Base-by-base conservation (phyloP, 2,329 filamentous ascomycete genomes). In the Colletotrichum sidae region DNA sequence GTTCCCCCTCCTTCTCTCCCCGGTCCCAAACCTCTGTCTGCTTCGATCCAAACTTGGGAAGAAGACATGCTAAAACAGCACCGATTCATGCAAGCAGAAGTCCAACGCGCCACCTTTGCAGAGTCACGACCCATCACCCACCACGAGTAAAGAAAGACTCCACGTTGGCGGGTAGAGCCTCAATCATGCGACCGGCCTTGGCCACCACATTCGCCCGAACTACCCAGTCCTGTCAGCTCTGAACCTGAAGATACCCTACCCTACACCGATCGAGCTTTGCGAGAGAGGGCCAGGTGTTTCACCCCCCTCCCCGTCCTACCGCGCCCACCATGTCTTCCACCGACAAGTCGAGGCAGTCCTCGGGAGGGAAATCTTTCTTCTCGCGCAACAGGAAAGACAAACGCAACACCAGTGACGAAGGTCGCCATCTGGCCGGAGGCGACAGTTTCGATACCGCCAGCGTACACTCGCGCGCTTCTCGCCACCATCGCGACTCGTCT, bases 291-390 rank as follows among this genome's bases (percentile, higher is more conserved):
- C 58, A 52, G 66, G 66, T 67, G 61, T 66, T 68, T 63, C 65
- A 63, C 62, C 67, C 68, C 53, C 52, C 64, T 68, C 54, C 67
- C 61, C 41, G 60, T 58, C 50, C 39, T 51, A 42, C 64, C 17
- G 35, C 64, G 50, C 59, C 58, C 69, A 67, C 70, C 73, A 88
- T 88, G 88, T 83, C 89, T 73, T 84, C 87, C 75, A 84, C 91
- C 82, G 90, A 92, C 82, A 93, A 94, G 82, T 85, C 90, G 73
- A 89, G 92, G 79, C 92, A 95, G 83, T 93, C 92, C 70, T 94
- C 92, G 60, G 81, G 81, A 72, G 85, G 85, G 74, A 90, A 89
- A 75, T 93, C 91, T 68, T 93, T 97, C 83, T 97, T 97, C 82
- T 94, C 93, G 73, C 88, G 94, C 75, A 92, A 90, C 80, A 96